Conservation (phyloP, 257 asterid species). For the Linaria vulgaris region DNA sequence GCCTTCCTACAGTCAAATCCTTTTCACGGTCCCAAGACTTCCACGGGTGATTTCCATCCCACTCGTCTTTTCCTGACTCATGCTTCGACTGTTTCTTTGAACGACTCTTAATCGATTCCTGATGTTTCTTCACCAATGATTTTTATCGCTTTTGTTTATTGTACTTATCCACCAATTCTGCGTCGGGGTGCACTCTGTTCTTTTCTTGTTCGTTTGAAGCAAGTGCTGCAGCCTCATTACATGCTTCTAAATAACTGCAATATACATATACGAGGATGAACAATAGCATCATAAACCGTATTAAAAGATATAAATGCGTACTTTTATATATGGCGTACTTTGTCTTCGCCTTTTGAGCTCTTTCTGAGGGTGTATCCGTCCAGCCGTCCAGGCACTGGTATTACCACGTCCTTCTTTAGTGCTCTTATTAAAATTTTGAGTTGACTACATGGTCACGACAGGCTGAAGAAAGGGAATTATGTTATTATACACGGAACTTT, state of each 20-base stretch:
- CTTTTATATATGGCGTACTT: slow-evolving; percentile 48
- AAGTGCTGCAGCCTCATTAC: slow-evolving; percentile 79
- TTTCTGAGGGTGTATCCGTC: slow-evolving; percentile 91
- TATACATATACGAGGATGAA: slow-evolving; percentile 15
- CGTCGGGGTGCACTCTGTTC: slow-evolving; percentile 46
- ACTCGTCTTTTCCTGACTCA: slow-evolving; percentile 55
- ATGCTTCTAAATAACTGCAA: slow-evolving; percentile 81
- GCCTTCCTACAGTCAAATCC: slow-evolving; percentile 94
- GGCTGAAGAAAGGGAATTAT: slow-evolving; percentile 45
- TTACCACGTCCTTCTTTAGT: slow-evolving; percentile 95
- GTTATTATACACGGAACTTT: background rate
- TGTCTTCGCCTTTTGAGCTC: slow-evolving; percentile 90
- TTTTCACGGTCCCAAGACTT: slow-evolving; percentile 97
- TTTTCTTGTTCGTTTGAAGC: slow-evolving; percentile 64
- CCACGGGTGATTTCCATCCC: slow-evolving; percentile 97
- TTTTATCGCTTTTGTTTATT: slow-evolving; percentile 83
- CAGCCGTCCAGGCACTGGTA: slow-evolving; percentile 92
- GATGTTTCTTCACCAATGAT: slow-evolving; percentile 77
- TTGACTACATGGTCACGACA: slow-evolving; percentile 74
- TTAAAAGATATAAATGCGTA: background rate
- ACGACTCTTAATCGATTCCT: slow-evolving; percentile 41
- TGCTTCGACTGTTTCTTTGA: slow-evolving; percentile 67
- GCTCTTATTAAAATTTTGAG: slow-evolving; percentile 58
- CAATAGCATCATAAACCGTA: slow-evolving; percentile 10
- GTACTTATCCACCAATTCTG: slow-evolving; percentile 81